Percentiles rank a stretch among this genome's conserved stretches.
These are phyloP conservation scores for Colletotrichum tropicicola DNA, from an alignment of 2,329 filamentous ascomycete species.

Conservation along the genomic window DNA sequence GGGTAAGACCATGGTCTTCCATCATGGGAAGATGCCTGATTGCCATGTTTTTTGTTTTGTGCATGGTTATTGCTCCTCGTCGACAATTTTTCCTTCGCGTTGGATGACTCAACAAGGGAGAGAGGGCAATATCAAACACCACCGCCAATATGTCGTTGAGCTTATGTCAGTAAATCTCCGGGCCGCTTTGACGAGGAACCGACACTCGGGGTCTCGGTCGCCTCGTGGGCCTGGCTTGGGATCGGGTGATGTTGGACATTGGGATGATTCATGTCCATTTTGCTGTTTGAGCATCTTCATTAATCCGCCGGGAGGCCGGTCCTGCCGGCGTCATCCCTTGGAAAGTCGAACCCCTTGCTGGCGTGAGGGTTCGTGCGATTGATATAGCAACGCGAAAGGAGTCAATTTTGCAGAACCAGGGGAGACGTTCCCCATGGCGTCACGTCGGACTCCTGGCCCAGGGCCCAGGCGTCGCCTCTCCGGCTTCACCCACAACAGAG, in stretches of 20 bases:
- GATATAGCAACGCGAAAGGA: slow-evolving; percentile 28
- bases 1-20: slow-evolving; percentile 15
- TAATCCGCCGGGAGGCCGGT: not conserved
- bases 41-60: slow-evolving; percentile 20
- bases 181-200: slow-evolving; percentile 5
- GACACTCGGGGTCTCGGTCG: slow-evolving; percentile 24
- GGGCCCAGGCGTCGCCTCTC: not conserved
- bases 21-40: slow-evolving; percentile 20
- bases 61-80: not conserved
- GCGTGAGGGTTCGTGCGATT: slow-evolving; percentile 27
- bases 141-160: not conserved
- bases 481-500: slow-evolving; percentile 1
- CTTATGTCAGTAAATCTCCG: slow-evolving; percentile 29
- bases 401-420: slow-evolving; percentile 12
- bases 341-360: slow-evolving; percentile 7
- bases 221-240: slow-evolving; percentile 3
- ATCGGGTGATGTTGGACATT: slow-evolving; percentile 13
- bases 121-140: not conserved
- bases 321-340: not conserved
- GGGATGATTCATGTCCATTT: slow-evolving; percentile 12
- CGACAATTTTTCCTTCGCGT: slow-evolving; percentile 13
- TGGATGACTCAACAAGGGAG: slow-evolving; percentile 15
- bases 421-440: not conserved
- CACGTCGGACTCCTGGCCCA: no score
- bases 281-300: slow-evolving; percentile 12